phyloP scores from a whole-genome alignment of 2,329 filamentous ascomycete genomes.

The Pseudocercospora cruenta region DNA sequence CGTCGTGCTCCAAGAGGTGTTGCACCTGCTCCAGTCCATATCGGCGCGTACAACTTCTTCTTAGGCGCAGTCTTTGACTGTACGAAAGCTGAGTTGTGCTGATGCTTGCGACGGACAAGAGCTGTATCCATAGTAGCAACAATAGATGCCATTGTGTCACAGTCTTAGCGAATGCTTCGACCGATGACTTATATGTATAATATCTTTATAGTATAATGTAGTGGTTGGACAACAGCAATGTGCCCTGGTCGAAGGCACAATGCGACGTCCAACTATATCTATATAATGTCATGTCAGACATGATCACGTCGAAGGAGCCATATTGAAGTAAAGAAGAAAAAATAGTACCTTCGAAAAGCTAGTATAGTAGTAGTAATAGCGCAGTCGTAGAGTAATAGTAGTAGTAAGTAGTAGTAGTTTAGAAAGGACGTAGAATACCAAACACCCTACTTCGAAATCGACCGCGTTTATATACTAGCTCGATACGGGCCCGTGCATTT shows the following conservation, averaged over 20 bases:
- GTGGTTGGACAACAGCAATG: neutral
- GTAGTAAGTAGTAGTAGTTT: neutral
- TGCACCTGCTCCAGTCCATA: neutral
- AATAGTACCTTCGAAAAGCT: neutral
- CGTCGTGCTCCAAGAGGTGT: neutral
- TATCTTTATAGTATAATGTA: neutral
- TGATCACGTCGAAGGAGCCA: neutral
- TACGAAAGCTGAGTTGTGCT: neutral
- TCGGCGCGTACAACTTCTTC: neutral
- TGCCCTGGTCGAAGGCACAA: neutral
- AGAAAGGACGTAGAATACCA: neutral
- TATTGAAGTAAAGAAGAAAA: neutral
- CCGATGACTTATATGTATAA: neutral
- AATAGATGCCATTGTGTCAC: neutral
- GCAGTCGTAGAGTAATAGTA: neutral
- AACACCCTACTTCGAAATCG: neutral
- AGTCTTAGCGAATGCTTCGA: neutral
- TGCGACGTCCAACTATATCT: neutral
- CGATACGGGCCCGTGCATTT: neutral
- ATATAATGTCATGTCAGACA: neutral
- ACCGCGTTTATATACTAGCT: neutral
- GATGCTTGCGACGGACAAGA: neutral
- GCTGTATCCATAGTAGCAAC: neutral
- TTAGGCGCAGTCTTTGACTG: neutral
- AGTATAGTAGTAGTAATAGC: neutral